These are phyloP conservation scores for Macrolepiota albuminosa DNA, from an alignment of 768 basidiomycete genomes.

Conservation along the genomic window DNA sequence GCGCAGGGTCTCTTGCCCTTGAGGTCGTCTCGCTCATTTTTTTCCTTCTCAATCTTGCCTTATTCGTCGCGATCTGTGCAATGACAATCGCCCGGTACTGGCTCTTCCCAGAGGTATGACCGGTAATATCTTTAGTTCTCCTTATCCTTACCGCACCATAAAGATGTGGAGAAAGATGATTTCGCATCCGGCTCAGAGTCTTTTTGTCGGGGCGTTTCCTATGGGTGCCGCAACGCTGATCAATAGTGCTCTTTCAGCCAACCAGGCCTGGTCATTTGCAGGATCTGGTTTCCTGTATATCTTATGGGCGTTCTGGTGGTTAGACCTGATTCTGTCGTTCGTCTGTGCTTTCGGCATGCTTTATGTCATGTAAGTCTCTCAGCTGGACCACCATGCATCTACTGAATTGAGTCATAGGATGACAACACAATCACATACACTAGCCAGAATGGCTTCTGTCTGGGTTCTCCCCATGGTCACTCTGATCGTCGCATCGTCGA, in stretches of 20 bases:
- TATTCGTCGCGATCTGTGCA: constrained; percentile 47
- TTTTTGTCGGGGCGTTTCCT: constrained; percentile 44
- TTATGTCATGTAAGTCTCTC: constrained; percentile 15
- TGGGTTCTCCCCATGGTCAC: constrained; percentile 65
- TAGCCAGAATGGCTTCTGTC: constrained; percentile 40
- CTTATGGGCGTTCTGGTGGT: constrained; percentile 69
- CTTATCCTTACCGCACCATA: not conserved
- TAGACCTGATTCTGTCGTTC: constrained; percentile 51
- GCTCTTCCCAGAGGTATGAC: constrained; percentile 42
- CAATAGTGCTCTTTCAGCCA: constrained; percentile 39
- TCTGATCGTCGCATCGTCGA: constrained; percentile 53
- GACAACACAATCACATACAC: constrained; percentile 46
- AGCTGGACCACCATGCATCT: not conserved
- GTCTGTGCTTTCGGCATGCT: constrained; percentile 20
- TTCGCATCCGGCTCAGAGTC: constrained; percentile 39
- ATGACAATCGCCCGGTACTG: constrained; percentile 47
- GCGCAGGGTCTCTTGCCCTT: constrained; percentile 27
- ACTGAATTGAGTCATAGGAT: constrained; percentile 29
- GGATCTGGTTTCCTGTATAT: constrained; percentile 47
- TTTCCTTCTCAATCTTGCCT: constrained; percentile 53
- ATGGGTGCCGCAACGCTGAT: constrained; percentile 63
- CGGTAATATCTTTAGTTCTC: not conserved
- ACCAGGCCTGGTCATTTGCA: constrained; percentile 45
- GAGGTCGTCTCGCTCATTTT: constrained; percentile 39
- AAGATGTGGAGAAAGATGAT: constrained; percentile 39